Evolutionary conservation across 768 basidiomycete genomes (phyloP), one percentile per base, ranked within the genome.

Genomic region (Nevesoporus exiguus): DNA sequence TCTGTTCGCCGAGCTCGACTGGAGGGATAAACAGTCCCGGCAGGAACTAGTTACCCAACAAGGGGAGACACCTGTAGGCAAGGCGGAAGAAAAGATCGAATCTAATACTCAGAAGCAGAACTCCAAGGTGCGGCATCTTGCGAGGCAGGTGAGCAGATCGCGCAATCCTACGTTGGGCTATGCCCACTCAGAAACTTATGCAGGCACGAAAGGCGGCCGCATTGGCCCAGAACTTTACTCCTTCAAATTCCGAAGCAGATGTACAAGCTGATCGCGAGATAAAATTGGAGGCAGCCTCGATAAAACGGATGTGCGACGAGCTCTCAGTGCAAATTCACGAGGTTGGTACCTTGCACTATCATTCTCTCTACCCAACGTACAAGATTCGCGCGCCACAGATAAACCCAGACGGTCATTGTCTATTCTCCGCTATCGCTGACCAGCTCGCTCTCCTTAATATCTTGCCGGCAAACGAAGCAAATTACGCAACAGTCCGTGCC

Each of bases 371-470:
- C 44, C 49, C 19, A 46, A 48, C 46, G 45, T 49, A 33, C 41
- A 21, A 48, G 50, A 34, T 37, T 31, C 50, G 10, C 36, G 5
- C n/a, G 7, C 15, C n/a, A 53, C 60, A 97, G 93, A 87, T 98
- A 61, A 85, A 85, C 55, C 93, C 96, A 17, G 96, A 98, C 63
- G 96, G 96, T 0, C 95, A 98, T 63, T 98, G 96, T 73, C 84
- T 98, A 29, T 99, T 88, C 74, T 89, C 93, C 44, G 92, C 96
- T 10, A 76, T 98, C 24, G 96, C 92, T 24, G 93, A 98, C 70
- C 96, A 99, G 68, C 83, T 97, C 30, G 76, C 76, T 42, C 63
- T 89, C n/a, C 80, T 94, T 25, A 81, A 83, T 34, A 69, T 93
- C 46, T 56, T 94, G 29, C 78, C 85, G 9, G 61, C 79, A 2